Evolutionary conservation across 768 basidiomycete species (phyloP).

Genomic region (Termitomyces titanicus): DNA sequence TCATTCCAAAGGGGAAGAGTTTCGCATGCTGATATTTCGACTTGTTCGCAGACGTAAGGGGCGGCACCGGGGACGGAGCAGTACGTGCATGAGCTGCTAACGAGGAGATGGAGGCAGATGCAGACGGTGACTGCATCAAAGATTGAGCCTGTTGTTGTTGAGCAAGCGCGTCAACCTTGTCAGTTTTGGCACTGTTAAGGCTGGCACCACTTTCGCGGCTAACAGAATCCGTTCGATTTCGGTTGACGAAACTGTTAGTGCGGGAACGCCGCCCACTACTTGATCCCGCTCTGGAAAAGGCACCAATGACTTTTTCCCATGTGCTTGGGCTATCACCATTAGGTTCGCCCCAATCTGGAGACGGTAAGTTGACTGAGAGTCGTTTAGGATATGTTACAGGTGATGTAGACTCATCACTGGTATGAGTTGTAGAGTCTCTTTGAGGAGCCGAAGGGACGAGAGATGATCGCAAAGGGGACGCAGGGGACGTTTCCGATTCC

Average conservation of each 20-base stretch:
- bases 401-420: slow-evolving; percentile 46
- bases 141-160: slow-evolving; percentile 40
- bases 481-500: slow-evolving; percentile 60
- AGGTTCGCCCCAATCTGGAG: slow-evolving; percentile 52
- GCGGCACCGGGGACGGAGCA: slow-evolving; percentile 75
- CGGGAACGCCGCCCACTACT: slow-evolving; percentile 72
- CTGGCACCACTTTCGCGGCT: slow-evolving; percentile 78
- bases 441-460: slow-evolving; percentile 48
- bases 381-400: slow-evolving; percentile 57
- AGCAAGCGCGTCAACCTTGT: slow-evolving; percentile 41
- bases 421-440: slow-evolving; percentile 32
- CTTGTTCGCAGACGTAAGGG: slow-evolving; percentile 65
- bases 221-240: slow-evolving; percentile 68
- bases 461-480: slow-evolving; percentile 37
- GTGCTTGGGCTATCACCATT: slow-evolving; percentile 50
- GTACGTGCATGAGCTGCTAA: slow-evolving; percentile 53
- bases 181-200: slow-evolving; percentile 57
- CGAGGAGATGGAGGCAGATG: slow-evolving; percentile 69
- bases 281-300: slow-evolving; percentile 64
- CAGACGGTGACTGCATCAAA: slow-evolving; percentile 58
- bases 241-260: slow-evolving; percentile 68
- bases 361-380: slow-evolving; percentile 62
- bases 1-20: slow-evolving; percentile 85
- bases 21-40: slow-evolving; percentile 76
- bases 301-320: slow-evolving; percentile 73